Base-by-base conservation (phyloP, 306 rosid species). In the Medicago ruthenica region DNA sequence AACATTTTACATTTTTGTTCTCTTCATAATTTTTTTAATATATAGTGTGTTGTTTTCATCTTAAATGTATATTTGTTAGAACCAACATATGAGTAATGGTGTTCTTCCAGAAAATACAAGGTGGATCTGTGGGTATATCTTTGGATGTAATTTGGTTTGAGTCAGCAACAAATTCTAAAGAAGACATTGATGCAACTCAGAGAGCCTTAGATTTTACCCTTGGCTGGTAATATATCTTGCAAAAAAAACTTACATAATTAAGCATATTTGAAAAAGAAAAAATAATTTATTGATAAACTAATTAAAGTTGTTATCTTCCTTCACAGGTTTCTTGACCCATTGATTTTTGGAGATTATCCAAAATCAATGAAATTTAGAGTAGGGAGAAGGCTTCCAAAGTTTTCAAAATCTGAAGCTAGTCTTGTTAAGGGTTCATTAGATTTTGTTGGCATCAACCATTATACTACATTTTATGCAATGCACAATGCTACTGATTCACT, bases 131-230 rank as follows among this genome's bases (percentile, higher is more conserved):
- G 34, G 97, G 99, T 58, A 81, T 87, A 53, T 86, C 97, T 47
- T 85, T 89, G 47, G 93, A 92, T 83, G 97, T 88, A 71, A 90
- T 89, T 8, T 95, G 97, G 98, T 92, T 51, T 69, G 90, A 75
- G 70, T 84, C 97, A 24, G 84, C 15, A 79, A 79, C 91, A 69
- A 92, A 92, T 83, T 70, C 88, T 31, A 79, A 81, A 53, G 82
- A 84, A 31, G 90, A 92, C 76, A 85, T 85, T 76, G 85, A 86
- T 47, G 99, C 98, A 31, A 61, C 98, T 36, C 76, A 90, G 42
- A 83, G 96, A 84, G 99, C 96, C 27, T 90, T 88, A 68, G 99
- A 96, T 78, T 96, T 96, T 90, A 96, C 91, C 82, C 85, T 92
- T 50, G 99, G 99, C 74, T 92, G 99, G 99, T 96, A 80, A 83